phyloP scores from a whole-genome alignment of 1,139 yeast species.

The Pichiaceae sp. region DNA sequence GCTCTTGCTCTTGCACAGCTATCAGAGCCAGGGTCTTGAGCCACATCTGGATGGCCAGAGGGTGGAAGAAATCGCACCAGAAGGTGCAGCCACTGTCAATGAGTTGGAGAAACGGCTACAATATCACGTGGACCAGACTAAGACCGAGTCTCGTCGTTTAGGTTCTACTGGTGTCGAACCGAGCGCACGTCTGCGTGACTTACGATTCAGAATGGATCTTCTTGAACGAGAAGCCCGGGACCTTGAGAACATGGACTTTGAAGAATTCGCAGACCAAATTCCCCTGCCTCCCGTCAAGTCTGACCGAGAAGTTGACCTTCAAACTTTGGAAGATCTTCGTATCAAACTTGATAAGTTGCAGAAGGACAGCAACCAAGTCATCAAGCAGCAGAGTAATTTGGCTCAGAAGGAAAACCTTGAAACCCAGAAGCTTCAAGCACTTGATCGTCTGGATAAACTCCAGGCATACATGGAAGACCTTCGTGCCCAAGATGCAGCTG shows the following conservation, averaged over 20 bases:
- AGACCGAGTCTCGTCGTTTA: constrained; percentile 51
- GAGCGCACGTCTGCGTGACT: constrained; percentile 61
- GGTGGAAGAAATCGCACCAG: constrained; percentile 3
- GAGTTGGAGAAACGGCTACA: constrained; percentile 44
- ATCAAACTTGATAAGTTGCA: constrained; percentile 54
- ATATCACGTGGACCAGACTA: constrained; percentile 53
- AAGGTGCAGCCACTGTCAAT: constrained; percentile 13
- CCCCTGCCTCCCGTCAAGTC: constrained; percentile 8
- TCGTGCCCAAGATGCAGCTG: constrained; percentile 34
- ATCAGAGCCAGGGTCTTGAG: constrained; percentile 8
- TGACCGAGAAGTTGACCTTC: constrained; percentile 24
- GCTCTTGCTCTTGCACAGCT: constrained; percentile 51
- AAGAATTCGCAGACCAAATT: constrained; percentile 24
- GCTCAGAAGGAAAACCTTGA: constrained; percentile 47
- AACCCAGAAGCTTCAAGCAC: constrained; percentile 53
- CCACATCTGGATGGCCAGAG: constrained; percentile 2
- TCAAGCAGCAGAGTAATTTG: constrained; percentile 48
- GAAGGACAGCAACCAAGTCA: constrained; percentile 64
- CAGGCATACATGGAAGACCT: constrained; percentile 54
- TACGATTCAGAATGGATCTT: constrained; percentile 80
- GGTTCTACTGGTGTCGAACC: constrained; percentile 52
- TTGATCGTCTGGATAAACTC: constrained; percentile 58
- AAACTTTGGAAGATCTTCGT: constrained; percentile 43
- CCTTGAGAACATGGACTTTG: constrained; percentile 79
- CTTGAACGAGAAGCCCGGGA: constrained; percentile 73